Evolutionary conservation across 768 basidiomycete genomes (phyloP), one percentile per base, ranked within the genome.

Genomic region (Boletus rex-veris): DNA sequence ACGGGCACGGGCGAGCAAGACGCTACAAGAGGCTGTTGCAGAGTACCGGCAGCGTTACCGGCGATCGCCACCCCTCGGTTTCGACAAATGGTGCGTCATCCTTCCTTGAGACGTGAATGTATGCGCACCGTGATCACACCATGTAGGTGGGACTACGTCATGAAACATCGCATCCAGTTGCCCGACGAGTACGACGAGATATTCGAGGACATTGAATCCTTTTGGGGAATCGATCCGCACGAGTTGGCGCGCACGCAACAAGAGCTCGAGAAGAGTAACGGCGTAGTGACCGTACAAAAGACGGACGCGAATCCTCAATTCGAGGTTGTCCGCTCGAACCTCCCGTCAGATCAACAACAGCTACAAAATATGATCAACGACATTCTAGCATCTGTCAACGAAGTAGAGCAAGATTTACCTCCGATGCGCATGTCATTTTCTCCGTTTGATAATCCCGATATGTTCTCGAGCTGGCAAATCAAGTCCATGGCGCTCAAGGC

Each of bases 101-200:
- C 11, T 0, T 6, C 7, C 11, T 14, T 19, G 5, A 12, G 10
- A 6, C 21, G 10, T 5, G 7, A 7, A 24, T 14, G 5, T 38
- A 7, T 38, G 37, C 8, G 0, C 15, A 16, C n/a, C 14, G 33
- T 35, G 33, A 35, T 35, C 37, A 6, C n/a, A 18, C n/a, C 55
- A 77, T 53, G 15, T 15, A 71, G 75, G 76, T 79, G 76, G 77
- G 57, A 67, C 19, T 79, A 75, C 52, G 73, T 73, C 7, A 64
- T 68, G n/a, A 57, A 59, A 46, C 57, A 79, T 54, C 57, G 71
- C 24, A 68, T 78, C 1, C 72, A 68, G 41, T 65, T 79, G 1
- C 73, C 72, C 11, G 78, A 79, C 57, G 77, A 79, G 48, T 79
- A 79, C 46, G 76, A 79, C 61, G 74, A 76, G 53, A 78, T 78